Conservation (phyloP, 257 asterid genomes). For the Buddleja alternifolia region DNA sequence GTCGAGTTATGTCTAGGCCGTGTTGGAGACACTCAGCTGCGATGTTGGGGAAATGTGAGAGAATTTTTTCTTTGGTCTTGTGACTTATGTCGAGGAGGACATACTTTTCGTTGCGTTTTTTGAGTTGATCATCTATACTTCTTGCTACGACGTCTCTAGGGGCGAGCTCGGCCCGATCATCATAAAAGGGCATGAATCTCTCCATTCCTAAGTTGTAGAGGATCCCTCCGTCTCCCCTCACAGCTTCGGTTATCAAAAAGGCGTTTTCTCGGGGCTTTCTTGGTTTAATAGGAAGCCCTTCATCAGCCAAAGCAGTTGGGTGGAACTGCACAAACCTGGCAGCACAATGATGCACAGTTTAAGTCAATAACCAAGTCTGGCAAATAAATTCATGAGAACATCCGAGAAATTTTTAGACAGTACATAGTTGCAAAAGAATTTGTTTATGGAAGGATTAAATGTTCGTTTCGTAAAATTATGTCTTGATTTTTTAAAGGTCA, state of each 20-base stretch:
- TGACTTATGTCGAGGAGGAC: conserved; percentile 94
- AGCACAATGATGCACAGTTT: conserved; percentile 14
- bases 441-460: no score
- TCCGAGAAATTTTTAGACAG: background rate
- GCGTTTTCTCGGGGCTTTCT: conserved; percentile 73
- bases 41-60: conserved; percentile 90
- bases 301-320: conserved; percentile 97
- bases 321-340: conserved; percentile 97
- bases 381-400: conserved; percentile 1
- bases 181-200: conserved; percentile 86
- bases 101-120: conserved; percentile 74
- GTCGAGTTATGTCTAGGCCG: conserved; percentile 87
- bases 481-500: no score
- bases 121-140: conserved; percentile 95
- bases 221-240: conserved; percentile 96
- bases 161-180: conserved; percentile 91
- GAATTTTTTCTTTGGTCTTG: conserved; percentile 66
- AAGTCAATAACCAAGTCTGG: background rate
- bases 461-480: no score
- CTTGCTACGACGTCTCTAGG: conserved; percentile 97
- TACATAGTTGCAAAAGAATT: background rate
- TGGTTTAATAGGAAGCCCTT: conserved; percentile 88
- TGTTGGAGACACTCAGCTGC: conserved; percentile 87
- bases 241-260: conserved; percentile 92
- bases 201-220: conserved; percentile 79